These are phyloP conservation scores for Fusarium sp. DNA, from an alignment of 2,329 filamentous ascomycete species.

Conservation along the genomic window DNA sequence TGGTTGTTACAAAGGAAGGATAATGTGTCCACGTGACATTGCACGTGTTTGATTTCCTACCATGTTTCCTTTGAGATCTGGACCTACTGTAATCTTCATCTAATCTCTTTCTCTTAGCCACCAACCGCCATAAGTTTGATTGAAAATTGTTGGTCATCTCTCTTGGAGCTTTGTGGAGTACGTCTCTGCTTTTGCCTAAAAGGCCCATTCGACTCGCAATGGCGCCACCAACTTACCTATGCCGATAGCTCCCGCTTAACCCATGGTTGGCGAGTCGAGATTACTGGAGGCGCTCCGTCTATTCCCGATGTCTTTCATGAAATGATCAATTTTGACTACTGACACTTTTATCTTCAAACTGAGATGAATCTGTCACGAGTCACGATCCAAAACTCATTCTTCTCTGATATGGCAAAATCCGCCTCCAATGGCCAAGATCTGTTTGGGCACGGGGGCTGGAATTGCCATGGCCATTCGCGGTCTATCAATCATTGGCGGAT, in stretches of 20 bases:
- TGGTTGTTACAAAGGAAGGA: not conserved
- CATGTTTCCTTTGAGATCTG: too few species aligned
- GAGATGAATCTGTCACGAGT: slow-evolving; percentile 15
- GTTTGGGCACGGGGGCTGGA: slow-evolving; percentile 33
- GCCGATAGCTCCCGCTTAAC: slow-evolving; percentile 17
- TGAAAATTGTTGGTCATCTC: not conserved
- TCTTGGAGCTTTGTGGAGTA: not conserved
- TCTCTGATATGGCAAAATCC: not conserved
- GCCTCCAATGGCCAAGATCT: slow-evolving; percentile 36
- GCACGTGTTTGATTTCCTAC: slow-evolving; percentile 1
- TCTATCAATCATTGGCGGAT: slow-evolving; percentile 12
- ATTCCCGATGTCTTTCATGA: slow-evolving; percentile 27
- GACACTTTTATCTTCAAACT: not conserved
- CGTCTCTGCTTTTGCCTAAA: slow-evolving; percentile 17
- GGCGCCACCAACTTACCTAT: slow-evolving; percentile 14
- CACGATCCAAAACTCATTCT: not conserved
- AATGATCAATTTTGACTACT: not conserved
- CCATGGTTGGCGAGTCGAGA: slow-evolving; percentile 1
- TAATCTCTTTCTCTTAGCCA: not conserved
- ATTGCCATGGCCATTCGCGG: slow-evolving; percentile 36
- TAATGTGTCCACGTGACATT: not conserved
- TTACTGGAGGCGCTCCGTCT: slow-evolving; percentile 20
- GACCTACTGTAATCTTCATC: not conserved
- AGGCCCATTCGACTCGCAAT: not conserved
- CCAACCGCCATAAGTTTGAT: not conserved